phyloP scores from a whole-genome alignment of 78 protist genomes.

The Cavenderia fasciculata region DNA sequence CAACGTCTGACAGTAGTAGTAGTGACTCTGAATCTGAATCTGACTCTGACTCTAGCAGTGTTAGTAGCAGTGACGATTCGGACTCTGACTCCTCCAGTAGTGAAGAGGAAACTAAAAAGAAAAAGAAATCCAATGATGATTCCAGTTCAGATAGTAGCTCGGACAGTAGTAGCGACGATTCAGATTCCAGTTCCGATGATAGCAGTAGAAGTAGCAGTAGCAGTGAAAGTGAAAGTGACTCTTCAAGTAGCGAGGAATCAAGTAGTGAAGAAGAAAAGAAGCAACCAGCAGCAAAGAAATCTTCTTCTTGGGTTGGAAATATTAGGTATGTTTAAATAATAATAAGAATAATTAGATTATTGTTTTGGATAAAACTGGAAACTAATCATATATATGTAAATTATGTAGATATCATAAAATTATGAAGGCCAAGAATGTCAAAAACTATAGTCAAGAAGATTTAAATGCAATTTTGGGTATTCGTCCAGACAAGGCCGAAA shows the following conservation, averaged over 20 bases:
- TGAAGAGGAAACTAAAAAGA: no score
- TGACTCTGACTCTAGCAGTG: not conserved
- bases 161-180: not conserved
- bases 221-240: slow-evolving; percentile 34
- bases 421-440: slow-evolving; percentile 35
- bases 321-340: not conserved
- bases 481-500: slow-evolving; percentile 43
- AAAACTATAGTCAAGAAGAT: slow-evolving; percentile 59
- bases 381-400: not conserved
- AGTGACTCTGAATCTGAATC: not conserved
- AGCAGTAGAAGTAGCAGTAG: not conserved
- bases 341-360: not conserved
- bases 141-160: not conserved
- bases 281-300: not conserved
- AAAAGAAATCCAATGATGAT: no score
- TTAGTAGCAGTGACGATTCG: not conserved
- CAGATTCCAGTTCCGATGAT: no score
- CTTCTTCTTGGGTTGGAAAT: slow-evolving; percentile 15
- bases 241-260: not conserved
- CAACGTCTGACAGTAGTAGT: not conserved
- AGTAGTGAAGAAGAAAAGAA: not conserved
- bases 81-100: no score
- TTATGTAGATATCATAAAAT: slow-evolving; percentile 47
- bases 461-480: slow-evolving; percentile 54
- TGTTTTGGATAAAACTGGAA: no score